Evolutionary conservation across 2,329 filamentous ascomycete species (phyloP), one percentile per base, ranked within the genome.

Genomic region (Xenoacremonium recifei): DNA sequence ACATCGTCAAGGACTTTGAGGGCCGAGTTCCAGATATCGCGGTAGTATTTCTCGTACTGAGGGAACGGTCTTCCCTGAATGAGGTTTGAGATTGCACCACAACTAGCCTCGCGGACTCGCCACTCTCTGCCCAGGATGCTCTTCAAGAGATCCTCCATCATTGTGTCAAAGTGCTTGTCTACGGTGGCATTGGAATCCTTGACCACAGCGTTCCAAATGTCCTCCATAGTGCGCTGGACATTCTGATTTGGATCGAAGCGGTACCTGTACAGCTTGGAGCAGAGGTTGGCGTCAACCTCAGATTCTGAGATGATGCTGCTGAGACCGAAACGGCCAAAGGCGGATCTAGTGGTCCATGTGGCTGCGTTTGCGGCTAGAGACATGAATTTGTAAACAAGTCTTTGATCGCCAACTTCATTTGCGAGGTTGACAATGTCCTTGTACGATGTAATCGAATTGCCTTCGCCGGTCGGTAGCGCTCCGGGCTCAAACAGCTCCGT

Each of bases 321-420:
- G 37, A 99, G 76, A 0, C 93, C 93, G 53, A 97, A 96, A 10
- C 90, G 80, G 3, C 93, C 93, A 66, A 99, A 97, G 0, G 93
- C 93, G 1, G 93, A 95, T 37, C 93, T 82, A n/a, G 90, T 95
- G 2, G 90, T 92, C 93, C 93, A 99, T 13, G 95, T 95, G 1
- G 91, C 90, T 35, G 95, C 95, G 58, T 96, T 96, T 2, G 90
- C 89, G 3, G 93, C 93, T 53, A 99, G 76, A 1, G 91, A 92
- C 93, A 99, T 99, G 69, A 99, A 97, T 47, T 91, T 89, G 71
- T 99, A 99, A 1, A 97, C 88, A n/a, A 99, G 73, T 54, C 87
- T 91, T 44, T 93, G 92, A 58, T 99, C 92, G 10, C 93, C 93
- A 23, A 96, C 91, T 67, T 99, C 93, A 32, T 92, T 89, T n/a